phyloP scores from a whole-genome alignment of 2,329 filamentous ascomycete genomes.

The Fusarium euwallaceae region DNA sequence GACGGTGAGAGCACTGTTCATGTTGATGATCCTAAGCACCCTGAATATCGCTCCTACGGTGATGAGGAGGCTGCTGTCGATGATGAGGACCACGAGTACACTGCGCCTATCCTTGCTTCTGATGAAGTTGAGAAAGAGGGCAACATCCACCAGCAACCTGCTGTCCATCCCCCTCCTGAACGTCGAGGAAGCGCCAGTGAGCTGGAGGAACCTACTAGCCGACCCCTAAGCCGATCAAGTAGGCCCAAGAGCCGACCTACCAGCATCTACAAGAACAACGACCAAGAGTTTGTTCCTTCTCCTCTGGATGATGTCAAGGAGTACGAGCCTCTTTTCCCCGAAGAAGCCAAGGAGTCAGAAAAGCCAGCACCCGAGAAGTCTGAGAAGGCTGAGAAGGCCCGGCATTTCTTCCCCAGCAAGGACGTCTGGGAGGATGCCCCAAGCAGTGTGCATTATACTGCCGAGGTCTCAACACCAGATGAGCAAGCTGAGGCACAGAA shows the following conservation, averaged over 20 bases:
- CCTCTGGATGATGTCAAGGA: conserved; percentile 90
- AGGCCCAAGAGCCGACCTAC: conserved; percentile 60
- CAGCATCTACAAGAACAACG: conserved; percentile 69
- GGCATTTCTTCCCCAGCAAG: conserved; percentile 87
- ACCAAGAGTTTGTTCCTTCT: conserved; percentile 70
- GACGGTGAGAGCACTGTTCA: conserved; percentile 76
- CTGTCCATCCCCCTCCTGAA: conserved; percentile 80
- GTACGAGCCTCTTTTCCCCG: conserved; percentile 94
- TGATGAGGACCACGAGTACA: conserved; percentile 72
- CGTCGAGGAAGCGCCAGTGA: conserved; percentile 72
- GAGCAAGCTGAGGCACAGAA: conserved; percentile 53
- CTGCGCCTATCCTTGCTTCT: conserved; percentile 86
- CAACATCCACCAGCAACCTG: conserved; percentile 79
- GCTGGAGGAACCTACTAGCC: conserved; percentile 69
- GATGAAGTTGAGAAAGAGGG: conserved; percentile 87
- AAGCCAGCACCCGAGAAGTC: conserved; percentile 50
- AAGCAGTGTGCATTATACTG: conserved; percentile 81
- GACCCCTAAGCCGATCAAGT: conserved; percentile 65
- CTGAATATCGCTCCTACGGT: conserved; percentile 55
- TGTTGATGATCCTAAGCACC: conserved; percentile 71
- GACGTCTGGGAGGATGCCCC: conserved; percentile 98
- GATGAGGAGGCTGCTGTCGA: conserved; percentile 62
- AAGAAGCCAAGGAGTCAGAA: conserved; percentile 70
- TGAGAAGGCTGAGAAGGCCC: conserved; percentile 54
- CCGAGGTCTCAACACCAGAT: conserved; percentile 86